A percentile compares a stretch with the other conserved stretches of the same genome.
These are phyloP conservation scores for Naganishia antarctica DNA, from an alignment of 768 basidiomycete genomes.

Conservation along the genomic window DNA sequence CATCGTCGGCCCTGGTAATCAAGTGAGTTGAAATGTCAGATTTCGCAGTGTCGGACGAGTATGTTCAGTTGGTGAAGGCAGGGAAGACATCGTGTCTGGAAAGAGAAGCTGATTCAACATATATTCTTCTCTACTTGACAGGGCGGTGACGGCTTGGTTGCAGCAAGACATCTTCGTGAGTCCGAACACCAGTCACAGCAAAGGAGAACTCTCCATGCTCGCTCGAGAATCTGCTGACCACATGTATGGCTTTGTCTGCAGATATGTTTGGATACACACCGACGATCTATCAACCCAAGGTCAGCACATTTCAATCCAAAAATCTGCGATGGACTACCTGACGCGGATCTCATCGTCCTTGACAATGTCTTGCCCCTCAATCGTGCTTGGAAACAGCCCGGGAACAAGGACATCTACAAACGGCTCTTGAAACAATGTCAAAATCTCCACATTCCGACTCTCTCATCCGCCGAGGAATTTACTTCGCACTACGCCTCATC, in stretches of 20 bases:
- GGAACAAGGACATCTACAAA: slow-evolving; percentile 89
- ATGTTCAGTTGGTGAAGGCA: no score
- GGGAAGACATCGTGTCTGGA: no score
- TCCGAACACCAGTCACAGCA: background rate
- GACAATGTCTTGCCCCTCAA: no score
- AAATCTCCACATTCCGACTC: slow-evolving; percentile 76
- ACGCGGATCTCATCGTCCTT: no score
- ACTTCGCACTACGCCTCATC: slow-evolving; percentile 34
- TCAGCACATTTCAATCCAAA: slow-evolving; percentile 42
- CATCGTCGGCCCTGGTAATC: slow-evolving; percentile 95
- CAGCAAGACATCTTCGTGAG: slow-evolving; percentile 85
- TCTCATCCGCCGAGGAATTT: slow-evolving; percentile 56
- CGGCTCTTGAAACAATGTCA: slow-evolving; percentile 77
- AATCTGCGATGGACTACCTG: no score
- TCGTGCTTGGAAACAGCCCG: slow-evolving; percentile 66
- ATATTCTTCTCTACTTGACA: no score
- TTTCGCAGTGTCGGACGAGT: background rate
- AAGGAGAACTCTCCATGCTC: background rate
- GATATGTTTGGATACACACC: slow-evolving; percentile 90
- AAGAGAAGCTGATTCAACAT: no score
- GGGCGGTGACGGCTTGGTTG: slow-evolving; percentile 92
- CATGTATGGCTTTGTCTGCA: slow-evolving; percentile 40
- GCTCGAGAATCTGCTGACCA: background rate
- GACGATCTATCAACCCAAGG: slow-evolving; percentile 90
- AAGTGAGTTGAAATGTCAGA: slow-evolving; percentile 52